These are phyloP conservation scores for Streptanthus diversifolius DNA, from an alignment of 345 rosid genomes.

Conservation along the genomic window DNA sequence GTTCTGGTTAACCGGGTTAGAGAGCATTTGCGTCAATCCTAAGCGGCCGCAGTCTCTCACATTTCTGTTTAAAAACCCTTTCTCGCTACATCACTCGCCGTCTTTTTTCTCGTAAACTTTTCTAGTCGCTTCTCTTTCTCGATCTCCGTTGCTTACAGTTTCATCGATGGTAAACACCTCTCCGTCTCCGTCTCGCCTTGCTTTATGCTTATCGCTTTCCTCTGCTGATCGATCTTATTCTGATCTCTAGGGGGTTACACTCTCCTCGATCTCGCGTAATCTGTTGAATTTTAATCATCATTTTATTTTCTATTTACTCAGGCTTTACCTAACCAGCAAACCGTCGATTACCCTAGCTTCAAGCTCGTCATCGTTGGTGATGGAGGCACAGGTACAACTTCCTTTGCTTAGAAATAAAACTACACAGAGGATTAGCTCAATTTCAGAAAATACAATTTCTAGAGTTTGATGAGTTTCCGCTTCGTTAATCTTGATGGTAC, in stretches of 20 bases:
- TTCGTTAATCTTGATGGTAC: background rate
- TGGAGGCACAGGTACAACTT: slow-evolving; percentile 74
- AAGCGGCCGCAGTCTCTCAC: slow-evolving; percentile 12
- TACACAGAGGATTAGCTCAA: background rate
- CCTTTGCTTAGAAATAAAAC: background rate
- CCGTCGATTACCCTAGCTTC: slow-evolving; percentile 75
- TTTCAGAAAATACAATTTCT: background rate
- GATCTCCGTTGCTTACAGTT: background rate
- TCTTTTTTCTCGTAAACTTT: background rate
- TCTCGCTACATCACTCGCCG: slow-evolving; percentile 10
- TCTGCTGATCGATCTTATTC: background rate
- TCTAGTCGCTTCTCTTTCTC: background rate
- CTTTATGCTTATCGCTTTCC: background rate
- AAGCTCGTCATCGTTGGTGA: slow-evolving; percentile 97
- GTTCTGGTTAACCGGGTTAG: slow-evolving; percentile 1
- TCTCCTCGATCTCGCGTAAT: slow-evolving; percentile 9
- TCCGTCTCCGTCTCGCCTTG: background rate
- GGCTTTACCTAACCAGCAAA: slow-evolving; percentile 78
- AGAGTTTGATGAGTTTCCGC: background rate
- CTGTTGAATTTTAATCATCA: background rate
- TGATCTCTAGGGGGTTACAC: background rate
- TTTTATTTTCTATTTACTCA: slow-evolving; percentile 15
- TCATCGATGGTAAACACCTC: slow-evolving; percentile 23
- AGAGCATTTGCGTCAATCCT: slow-evolving; percentile 23
- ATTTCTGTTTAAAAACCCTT: slow-evolving; percentile 22